Evolutionary conservation across 106 monocot genomes (phyloP).

Genomic region (Amphibolis antarctica): DNA sequence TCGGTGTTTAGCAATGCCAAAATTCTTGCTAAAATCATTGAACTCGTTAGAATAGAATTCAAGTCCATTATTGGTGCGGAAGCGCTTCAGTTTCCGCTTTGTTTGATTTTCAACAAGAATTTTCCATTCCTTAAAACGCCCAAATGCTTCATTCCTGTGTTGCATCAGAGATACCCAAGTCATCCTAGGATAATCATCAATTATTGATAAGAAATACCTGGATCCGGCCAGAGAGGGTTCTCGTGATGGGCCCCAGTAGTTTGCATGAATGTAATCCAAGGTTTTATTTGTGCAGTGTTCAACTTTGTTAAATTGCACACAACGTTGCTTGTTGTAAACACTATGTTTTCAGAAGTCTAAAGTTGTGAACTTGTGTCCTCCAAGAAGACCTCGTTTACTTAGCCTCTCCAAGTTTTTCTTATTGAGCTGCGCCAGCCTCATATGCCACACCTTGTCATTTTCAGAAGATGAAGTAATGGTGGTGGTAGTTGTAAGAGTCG

Average conservation of each 20-base stretch:
- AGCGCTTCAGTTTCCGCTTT: neutral
- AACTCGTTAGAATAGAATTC: neutral
- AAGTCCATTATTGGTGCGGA: neutral
- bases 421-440: slow-evolving; percentile 2
- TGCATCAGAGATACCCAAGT: neutral
- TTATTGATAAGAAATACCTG: neutral
- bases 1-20: neutral
- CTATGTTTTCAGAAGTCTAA: slow-evolving; percentile 12
- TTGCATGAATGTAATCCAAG: neutral
- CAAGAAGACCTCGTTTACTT: too few relatives aligned
- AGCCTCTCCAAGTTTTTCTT: too few relatives aligned
- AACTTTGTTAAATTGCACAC: slow-evolving; percentile 1
- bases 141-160: too few relatives aligned
- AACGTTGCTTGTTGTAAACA: slow-evolving; percentile 5
- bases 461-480: neutral
- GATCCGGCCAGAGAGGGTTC: neutral
- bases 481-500: neutral
- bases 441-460: too few relatives aligned
- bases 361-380: too few relatives aligned
- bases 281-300: neutral
- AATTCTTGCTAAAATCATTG: neutral
- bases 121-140: too few relatives aligned
- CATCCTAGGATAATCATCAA: neutral
- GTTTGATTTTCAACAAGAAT: too few relatives aligned
- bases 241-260: neutral